Base-by-base conservation (phyloP, 495 filamentous ascomycete genomes). In the Margaritispora aquatica region DNA sequence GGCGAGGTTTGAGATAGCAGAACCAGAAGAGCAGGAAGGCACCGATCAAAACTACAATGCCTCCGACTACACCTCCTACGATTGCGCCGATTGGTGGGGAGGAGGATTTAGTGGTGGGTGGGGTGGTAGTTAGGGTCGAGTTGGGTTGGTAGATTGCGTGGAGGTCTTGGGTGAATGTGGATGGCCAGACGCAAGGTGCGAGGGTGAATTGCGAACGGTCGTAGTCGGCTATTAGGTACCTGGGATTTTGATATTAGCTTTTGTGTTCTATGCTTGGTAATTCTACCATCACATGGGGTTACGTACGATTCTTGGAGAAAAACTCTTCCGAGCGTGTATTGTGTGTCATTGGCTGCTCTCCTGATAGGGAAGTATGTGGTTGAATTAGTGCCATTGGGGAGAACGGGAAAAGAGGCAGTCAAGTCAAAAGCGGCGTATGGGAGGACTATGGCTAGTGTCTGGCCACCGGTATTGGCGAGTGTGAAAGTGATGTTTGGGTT, bases 261-360 rank as follows among this genome's bases (percentile, higher is more conserved):
- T n/a, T n/a, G n/a, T n/a, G n/a, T n/a, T n/a, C n/a, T n/a, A n/a
- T n/a, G n/a, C n/a, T n/a, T n/a, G n/a, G n/a, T n/a, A n/a, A n/a
- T n/a, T n/a, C n/a, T n/a, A n/a, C n/a, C n/a, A 10, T 50, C 4
- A 17, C 3, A n/a, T 41, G 9, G 15, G 8, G n/a, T 27, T 31
- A 47, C 1, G 48, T 80, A 82, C 46, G 80, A 76, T 73, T 83
- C 82, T 66, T 85, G 81, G 11, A 84, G 65, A 54, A 85, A 84
- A 5, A 72, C 71, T 26, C 80, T 70, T 4, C 82, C 82, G 7
- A 85, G 72, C 0, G 76, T 81, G 64, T 79, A 83, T 62, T 84
- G 81, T 0, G 67, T 74, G 15, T 73, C 66, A 59, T 83, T 80
- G 17, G 67, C 69, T 2, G 78, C 80, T 22, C 80, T 69, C 55